phyloP scores from a whole-genome alignment of 1,284 basidiomycete genomes.

The Schizophyllum amplum region DNA sequence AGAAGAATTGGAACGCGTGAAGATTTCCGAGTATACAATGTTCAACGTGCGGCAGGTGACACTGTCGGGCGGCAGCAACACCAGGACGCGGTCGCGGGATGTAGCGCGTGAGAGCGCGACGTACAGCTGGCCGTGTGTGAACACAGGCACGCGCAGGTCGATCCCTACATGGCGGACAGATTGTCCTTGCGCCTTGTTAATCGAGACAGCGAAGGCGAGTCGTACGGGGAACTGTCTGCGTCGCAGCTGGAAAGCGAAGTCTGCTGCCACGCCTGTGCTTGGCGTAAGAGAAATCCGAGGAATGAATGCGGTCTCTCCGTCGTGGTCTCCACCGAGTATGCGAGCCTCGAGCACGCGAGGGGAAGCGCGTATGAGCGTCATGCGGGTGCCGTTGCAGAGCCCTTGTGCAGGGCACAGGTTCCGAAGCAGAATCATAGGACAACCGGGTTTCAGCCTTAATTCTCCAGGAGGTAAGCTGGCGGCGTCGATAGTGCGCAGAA shows the following conservation, averaged over 20 bases:
- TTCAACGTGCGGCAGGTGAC: conserved; percentile 14
- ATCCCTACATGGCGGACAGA: conserved; percentile 23
- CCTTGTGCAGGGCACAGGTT: conserved; percentile 27
- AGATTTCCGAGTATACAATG: conserved; percentile 23
- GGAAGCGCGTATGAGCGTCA: conserved; percentile 13
- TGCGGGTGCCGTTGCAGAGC: conserved; percentile 27
- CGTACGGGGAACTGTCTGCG: conserved; percentile 22
- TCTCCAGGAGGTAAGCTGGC: conserved; percentile 17
- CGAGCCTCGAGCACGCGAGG: conserved; percentile 16
- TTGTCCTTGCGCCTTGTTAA: conserved; percentile 39
- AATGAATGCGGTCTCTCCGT: conserved; percentile 20
- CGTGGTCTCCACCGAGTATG: conserved; percentile 18
- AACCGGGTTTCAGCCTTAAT: conserved; percentile 24
- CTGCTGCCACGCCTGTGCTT: conserved; percentile 1
- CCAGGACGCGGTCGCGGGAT: conserved; percentile 17
- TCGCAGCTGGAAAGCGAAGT: conserved; percentile 18
- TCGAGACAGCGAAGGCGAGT: conserved; percentile 31
- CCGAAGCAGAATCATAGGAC: conserved; percentile 27
- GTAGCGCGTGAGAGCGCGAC: conserved; percentile 30
- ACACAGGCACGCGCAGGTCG: conserved; percentile 27
- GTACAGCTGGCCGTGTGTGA: conserved; percentile 36
- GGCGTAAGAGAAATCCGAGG: conserved; percentile 19
- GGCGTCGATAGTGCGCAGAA: conserved; percentile 9
- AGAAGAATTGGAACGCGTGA: conserved; percentile 17
- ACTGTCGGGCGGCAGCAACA: conserved; percentile 18